Base-by-base conservation (phyloP, 2,329 filamentous ascomycete species). In the Ophiostoma triangulosporum region DNA sequence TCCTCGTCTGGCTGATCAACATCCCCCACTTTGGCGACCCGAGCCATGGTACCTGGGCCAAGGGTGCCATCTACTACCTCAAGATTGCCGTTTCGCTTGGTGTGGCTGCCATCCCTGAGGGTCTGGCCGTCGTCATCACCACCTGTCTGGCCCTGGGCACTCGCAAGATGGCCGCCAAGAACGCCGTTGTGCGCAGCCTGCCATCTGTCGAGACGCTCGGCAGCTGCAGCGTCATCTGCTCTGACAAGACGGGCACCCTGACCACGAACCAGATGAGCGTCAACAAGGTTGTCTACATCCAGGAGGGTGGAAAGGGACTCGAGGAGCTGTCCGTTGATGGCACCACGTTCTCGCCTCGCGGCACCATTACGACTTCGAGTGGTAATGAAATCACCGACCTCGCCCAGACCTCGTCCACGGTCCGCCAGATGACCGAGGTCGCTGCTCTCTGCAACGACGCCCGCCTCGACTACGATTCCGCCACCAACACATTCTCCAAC, bases 211-310 rank as follows among this genome's bases (percentile, higher is more conserved):
- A 98, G 71, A 98, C 93, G 12, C 77, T 98, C 52, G 93, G 93
- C 65, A 98, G 93, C 77, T 98, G 93, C 79, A 98, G 93, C 64
- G 90, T 98, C 54, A 96, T 98, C 66, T 98, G 94, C 74, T 98
- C 94, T 4, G 93, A 98, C 75, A 98, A 98, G 76, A 98, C 93
- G 5, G 94, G 93, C 61, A 98, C 93, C 49, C 72, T 98, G 65
- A 98, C 93, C 11, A 98, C 93, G 38, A 98, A 98, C 72, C 90
- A 97, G 70, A 98, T 98, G 93, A 97, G 93, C 65, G 93, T 96
- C 54, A 93, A 83, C 73, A 95, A 91, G 70, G 72, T 97, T 54
- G 86, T 95, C 48, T 88, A 90, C 65, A 75, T 98, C 60, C 83
- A 80, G 62, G 81, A 86, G 60, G 69, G 78, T 56, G 90, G 88